phyloP scores from a whole-genome alignment of 2,329 filamentous ascomycete genomes.

The Aspergillus tamarii region DNA sequence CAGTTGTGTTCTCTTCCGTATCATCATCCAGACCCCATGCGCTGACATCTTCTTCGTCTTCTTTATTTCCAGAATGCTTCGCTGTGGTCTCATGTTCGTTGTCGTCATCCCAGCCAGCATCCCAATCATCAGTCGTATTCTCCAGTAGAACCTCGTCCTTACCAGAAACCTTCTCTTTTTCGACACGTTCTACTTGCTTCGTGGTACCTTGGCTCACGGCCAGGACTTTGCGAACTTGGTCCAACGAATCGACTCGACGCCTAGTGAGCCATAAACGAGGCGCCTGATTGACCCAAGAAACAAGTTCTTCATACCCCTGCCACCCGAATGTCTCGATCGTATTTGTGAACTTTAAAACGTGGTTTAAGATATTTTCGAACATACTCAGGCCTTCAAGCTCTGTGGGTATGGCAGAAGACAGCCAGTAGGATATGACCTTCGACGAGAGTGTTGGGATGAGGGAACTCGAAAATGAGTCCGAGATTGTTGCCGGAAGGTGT shows the following conservation, averaged over 20 bases:
- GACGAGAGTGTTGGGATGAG: constrained; percentile 72
- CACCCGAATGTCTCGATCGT: constrained; percentile 66
- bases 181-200: constrained; percentile 77
- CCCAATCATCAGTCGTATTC: constrained; percentile 67
- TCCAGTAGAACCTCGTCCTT: constrained; percentile 68
- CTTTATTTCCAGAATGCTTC: constrained; percentile 22
- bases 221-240: constrained; percentile 71
- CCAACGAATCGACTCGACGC: constrained; percentile 77
- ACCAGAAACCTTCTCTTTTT: constrained; percentile 76
- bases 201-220: constrained; percentile 67
- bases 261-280: constrained; percentile 84
- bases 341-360: constrained; percentile 66
- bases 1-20: constrained; percentile 24
- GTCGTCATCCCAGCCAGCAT: constrained; percentile 77
- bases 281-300: constrained; percentile 78
- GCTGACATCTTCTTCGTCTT: constrained; percentile 51
- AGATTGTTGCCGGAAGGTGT: constrained; percentile 53
- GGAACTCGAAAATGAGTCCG: constrained; percentile 63
- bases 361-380: constrained; percentile 72
- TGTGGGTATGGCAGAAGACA: constrained; percentile 75
- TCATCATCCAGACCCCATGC: constrained; percentile 57
- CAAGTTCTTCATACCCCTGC: constrained; percentile 63
- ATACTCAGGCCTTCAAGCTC: constrained; percentile 69
- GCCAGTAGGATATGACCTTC: constrained; percentile 72
- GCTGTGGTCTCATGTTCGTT: constrained; percentile 48